Evolutionary conservation across 257 asterid genomes (phyloP).

Genomic region (Nicotiana attenuata): DNA sequence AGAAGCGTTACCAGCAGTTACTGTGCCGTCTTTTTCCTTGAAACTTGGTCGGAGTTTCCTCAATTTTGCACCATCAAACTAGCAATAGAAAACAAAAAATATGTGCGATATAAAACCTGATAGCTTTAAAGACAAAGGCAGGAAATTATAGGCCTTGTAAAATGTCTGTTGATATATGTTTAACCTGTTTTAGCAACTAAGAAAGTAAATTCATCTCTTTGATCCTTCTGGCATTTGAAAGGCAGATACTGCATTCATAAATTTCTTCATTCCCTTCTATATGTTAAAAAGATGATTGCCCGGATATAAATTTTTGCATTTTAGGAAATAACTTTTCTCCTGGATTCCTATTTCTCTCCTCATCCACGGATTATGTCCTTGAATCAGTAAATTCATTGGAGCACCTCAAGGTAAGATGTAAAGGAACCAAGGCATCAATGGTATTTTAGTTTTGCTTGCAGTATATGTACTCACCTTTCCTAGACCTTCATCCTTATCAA

Average conservation of each 20-base stretch:
- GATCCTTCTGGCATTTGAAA: background rate
- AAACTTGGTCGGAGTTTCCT: conserved; percentile 92
- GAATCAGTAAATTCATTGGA: background rate
- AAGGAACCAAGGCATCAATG: background rate
- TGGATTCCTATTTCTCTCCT: background rate
- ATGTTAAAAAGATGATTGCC: background rate
- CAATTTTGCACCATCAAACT: conserved; percentile 92
- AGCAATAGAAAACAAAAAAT: conserved; percentile 16
- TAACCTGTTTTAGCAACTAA: background rate
- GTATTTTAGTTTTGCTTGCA: background rate
- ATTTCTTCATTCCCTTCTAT: background rate
- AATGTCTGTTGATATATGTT: background rate
- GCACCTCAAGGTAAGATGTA: background rate
- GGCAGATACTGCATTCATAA: background rate
- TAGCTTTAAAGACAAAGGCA: background rate
- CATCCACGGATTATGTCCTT: background rate
- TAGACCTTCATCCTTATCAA: conserved; percentile 89
- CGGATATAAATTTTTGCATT: background rate
- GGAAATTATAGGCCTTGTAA: background rate
- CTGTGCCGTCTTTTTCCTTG: conserved; percentile 89
- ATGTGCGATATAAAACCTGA: background rate
- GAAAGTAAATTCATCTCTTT: background rate
- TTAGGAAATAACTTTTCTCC: background rate
- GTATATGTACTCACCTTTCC: conserved; percentile 59
- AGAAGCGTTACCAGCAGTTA: conserved; percentile 96